Evolutionary conservation across 2,329 filamentous ascomycete genomes (phyloP).

Genomic region (Aspergillus arachidicola): DNA sequence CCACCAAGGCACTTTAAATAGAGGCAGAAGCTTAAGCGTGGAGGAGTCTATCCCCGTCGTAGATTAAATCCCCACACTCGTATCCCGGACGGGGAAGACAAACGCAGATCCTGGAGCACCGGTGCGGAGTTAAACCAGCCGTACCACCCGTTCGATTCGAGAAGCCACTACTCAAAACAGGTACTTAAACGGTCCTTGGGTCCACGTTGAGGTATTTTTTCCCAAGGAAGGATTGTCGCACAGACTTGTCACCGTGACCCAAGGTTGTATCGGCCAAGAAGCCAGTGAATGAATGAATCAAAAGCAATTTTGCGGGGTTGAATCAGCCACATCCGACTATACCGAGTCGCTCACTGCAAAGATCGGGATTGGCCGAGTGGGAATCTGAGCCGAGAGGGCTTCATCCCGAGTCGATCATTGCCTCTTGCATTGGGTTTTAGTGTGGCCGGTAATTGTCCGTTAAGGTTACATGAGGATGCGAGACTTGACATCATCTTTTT

Average conservation of each 20-base stretch:
- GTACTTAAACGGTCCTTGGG: neutral
- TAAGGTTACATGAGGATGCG: neutral
- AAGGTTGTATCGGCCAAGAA: neutral
- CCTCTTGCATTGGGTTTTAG: neutral
- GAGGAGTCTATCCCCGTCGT: too few species aligned
- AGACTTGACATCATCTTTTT: neutral
- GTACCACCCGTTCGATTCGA: neutral
- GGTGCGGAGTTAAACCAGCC: neutral
- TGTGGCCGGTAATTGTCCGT: neutral
- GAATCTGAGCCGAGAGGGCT: neutral
- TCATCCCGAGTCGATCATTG: neutral
- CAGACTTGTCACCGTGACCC: neutral
- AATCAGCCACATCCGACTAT: neutral
- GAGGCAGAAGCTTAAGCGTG: neutral
- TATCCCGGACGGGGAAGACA: constrained; percentile 13
- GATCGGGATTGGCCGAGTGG: neutral
- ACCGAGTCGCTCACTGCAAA: neutral
- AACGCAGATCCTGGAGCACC: constrained; percentile 15
- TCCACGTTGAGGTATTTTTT: constrained; percentile 2
- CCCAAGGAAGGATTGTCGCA: neutral
- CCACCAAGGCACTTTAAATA: neutral
- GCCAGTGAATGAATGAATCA: neutral
- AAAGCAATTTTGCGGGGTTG: neutral
- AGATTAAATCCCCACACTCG: constrained; percentile 10
- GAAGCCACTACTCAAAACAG: neutral